A percentile compares a stretch with the other conserved stretches of the same genome.
These are phyloP conservation scores for Penicillium brevicompactum DNA, from an alignment of 2,329 filamentous ascomycete genomes.

Conservation along the genomic window DNA sequence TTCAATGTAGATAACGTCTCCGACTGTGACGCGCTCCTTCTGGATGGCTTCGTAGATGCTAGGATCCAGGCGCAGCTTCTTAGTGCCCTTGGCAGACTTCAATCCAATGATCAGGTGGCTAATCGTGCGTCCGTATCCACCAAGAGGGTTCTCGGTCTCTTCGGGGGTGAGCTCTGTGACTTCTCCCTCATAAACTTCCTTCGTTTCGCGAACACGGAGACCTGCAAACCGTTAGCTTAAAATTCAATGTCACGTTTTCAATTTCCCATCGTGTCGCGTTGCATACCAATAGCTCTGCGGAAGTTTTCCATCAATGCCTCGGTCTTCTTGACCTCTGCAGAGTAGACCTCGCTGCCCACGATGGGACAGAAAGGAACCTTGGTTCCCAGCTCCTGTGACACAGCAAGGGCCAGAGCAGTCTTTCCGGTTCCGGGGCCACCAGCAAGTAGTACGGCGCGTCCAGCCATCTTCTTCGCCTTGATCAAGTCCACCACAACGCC, in stretches of 20 bases:
- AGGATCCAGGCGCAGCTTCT: slow-evolving; percentile 94
- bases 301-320: slow-evolving; percentile 99
- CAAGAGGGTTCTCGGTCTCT: slow-evolving; percentile 95
- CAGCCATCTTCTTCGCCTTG: slow-evolving; percentile 95
- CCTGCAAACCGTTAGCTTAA: slow-evolving; percentile 42
- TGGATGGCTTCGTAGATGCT: slow-evolving; percentile 99
- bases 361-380: slow-evolving; percentile 99
- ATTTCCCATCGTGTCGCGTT: not conserved
- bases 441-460: slow-evolving; percentile 86
- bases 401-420: slow-evolving; percentile 90
- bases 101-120: slow-evolving; percentile 91
- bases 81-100: slow-evolving; percentile 94
- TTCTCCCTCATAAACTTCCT: slow-evolving; percentile 98
- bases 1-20: slow-evolving; percentile 98
- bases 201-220: slow-evolving; percentile 94
- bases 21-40: slow-evolving; percentile 93
- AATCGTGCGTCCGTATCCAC: slow-evolving; percentile 96
- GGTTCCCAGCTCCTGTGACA: slow-evolving; percentile 94
- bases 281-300: slow-evolving; percentile 81
- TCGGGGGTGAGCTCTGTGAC: slow-evolving; percentile 97
- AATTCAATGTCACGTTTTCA: not conserved
- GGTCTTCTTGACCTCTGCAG: slow-evolving; percentile 98
- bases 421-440: slow-evolving; percentile 96
- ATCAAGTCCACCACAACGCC: slow-evolving; percentile 96
- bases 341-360: slow-evolving; percentile 97